phyloP scores from a whole-genome alignment of 2,329 filamentous ascomycete genomes.

The Arthrobotrys megalospora region DNA sequence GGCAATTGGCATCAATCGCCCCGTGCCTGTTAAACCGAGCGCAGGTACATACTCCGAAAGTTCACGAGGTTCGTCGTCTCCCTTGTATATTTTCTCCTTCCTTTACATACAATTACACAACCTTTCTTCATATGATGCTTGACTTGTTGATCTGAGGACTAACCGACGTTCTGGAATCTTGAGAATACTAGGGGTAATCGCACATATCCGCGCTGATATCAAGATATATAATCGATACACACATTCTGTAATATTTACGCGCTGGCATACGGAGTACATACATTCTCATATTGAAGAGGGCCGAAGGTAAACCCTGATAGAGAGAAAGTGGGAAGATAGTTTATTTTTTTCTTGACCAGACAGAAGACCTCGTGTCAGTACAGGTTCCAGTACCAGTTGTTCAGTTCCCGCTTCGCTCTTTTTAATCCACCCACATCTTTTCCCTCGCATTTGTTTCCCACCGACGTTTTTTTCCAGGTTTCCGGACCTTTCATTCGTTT shows the following conservation, averaged over 20 bases:
- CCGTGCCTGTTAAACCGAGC: constrained; percentile 34
- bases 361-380: constrained; percentile 55
- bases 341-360: constrained; percentile 31
- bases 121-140: constrained; percentile 8
- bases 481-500: constrained; percentile 31
- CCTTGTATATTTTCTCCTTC: constrained; percentile 9
- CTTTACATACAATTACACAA: constrained; percentile 4
- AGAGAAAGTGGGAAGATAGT: constrained; percentile 32
- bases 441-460: constrained; percentile 19
- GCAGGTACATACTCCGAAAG: constrained; percentile 11
- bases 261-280: constrained; percentile 41
- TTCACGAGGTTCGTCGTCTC: constrained; percentile 27
- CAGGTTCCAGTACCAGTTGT: constrained; percentile 39
- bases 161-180: constrained; percentile 25
- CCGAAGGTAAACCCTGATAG: constrained; percentile 42
- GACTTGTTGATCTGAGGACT: constrained; percentile 13
- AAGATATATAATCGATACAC: constrained; percentile 23
- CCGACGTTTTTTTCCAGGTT: constrained; percentile 11
- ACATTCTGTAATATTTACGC: constrained; percentile 44
- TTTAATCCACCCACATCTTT: constrained; percentile 45
- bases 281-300: constrained; percentile 27
- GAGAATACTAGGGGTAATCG: constrained; percentile 24
- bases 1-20: constrained; percentile 42
- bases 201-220: constrained; percentile 34
- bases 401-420: constrained; percentile 51